phyloP scores from a whole-genome alignment of 805 yeast species.

The Tanozyma kutaoensis region DNA sequence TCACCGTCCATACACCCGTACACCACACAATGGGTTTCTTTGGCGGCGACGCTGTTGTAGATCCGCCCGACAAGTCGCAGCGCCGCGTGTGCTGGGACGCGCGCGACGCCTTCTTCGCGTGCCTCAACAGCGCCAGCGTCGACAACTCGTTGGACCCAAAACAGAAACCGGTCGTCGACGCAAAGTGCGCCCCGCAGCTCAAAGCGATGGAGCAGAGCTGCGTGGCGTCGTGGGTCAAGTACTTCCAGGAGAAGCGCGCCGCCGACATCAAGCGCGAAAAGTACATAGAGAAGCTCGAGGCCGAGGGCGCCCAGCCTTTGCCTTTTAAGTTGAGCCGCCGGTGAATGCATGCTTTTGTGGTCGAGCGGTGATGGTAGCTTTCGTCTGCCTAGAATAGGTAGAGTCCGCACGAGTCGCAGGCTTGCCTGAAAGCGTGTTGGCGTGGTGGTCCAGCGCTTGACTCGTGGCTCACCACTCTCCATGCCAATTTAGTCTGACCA shows the following conservation, averaged over 20 bases:
- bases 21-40: slow-evolving; percentile 41
- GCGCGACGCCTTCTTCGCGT: slow-evolving; percentile 64
- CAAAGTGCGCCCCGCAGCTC: slow-evolving; percentile 44
- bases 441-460: too few species aligned
- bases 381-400: too few species aligned
- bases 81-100: slow-evolving; percentile 84
- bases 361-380: too few species aligned
- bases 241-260: slow-evolving; percentile 82
- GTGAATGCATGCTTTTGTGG: neutral
- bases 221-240: slow-evolving; percentile 75
- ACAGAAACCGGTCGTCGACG: slow-evolving; percentile 30
- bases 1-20: too few species aligned
- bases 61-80: slow-evolving; percentile 48
- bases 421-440: too few species aligned
- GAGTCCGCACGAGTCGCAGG: too few species aligned
- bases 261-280: slow-evolving; percentile 59
- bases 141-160: slow-evolving; percentile 55
- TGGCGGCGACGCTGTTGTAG: slow-evolving; percentile 18
- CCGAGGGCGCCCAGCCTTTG: slow-evolving; percentile 36
- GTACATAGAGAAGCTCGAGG: slow-evolving; percentile 58
- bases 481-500: too few species aligned
- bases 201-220: slow-evolving; percentile 60
- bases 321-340: neutral
- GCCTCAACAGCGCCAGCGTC: slow-evolving; percentile 57
- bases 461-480: too few species aligned